Conservation (phyloP, 140 eudicot genomes). For the Cichorium intybus region DNA sequence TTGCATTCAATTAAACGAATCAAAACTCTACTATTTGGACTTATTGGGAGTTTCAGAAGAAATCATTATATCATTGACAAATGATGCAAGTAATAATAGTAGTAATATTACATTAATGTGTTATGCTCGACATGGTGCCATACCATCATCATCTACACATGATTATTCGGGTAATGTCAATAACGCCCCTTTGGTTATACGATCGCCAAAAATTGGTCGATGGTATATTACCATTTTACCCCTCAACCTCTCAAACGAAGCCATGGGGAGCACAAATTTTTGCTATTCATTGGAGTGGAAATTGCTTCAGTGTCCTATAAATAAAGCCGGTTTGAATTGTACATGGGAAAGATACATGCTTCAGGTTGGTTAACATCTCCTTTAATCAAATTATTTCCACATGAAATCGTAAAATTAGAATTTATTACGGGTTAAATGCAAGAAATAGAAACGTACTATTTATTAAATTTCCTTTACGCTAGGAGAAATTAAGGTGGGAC, state of each 20-base stretch:
- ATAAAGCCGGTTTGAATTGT: slow-evolving; percentile 47
- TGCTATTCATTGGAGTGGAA: slow-evolving; percentile 49
- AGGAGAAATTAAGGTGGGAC: slow-evolving; percentile 17
- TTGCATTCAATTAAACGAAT: slow-evolving; percentile 25
- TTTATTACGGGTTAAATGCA: neutral
- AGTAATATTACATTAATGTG: slow-evolving; percentile 29
- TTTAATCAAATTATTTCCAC: slow-evolving; percentile 11
- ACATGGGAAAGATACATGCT: slow-evolving; percentile 43
- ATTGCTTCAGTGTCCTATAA: slow-evolving; percentile 33
- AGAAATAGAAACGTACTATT: neutral
- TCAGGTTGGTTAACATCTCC: slow-evolving; percentile 34
- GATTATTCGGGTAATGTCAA: slow-evolving; percentile 41
- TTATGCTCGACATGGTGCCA: slow-evolving; percentile 52
- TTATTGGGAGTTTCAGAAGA: slow-evolving; percentile 38
- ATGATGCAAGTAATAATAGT: slow-evolving; percentile 9
- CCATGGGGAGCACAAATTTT: slow-evolving; percentile 6
- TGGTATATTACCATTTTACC: slow-evolving; percentile 43
- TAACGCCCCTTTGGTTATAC: slow-evolving; percentile 32
- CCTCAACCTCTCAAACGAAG: slow-evolving; percentile 13
- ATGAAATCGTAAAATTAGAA: slow-evolving; percentile 7
- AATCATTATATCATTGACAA: slow-evolving; percentile 29
- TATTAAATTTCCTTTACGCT: neutral
- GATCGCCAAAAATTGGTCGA: slow-evolving; percentile 43
- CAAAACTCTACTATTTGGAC: slow-evolving; percentile 40
- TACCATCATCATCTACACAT: slow-evolving; percentile 29